Evolutionary conservation across 257 asterid species (phyloP).

Genomic region (Solanum verrucosum): DNA sequence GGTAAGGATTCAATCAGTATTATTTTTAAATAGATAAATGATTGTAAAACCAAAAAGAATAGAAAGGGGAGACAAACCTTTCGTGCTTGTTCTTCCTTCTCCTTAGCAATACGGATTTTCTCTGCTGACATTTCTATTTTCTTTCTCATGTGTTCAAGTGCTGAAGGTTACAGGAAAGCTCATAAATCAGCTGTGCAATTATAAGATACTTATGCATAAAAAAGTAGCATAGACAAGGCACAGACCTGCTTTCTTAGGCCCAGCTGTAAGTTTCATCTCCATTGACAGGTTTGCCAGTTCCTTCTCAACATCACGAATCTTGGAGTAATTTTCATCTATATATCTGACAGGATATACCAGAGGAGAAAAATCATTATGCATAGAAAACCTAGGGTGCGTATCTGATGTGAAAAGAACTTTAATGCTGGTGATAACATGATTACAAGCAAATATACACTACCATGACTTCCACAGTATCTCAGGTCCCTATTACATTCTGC

Average conservation of each 20-base stretch:
- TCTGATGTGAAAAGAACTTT: background rate
- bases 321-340: slow-evolving; percentile 81
- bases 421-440: background rate
- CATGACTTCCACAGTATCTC: background rate
- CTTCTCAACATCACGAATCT: slow-evolving; percentile 95
- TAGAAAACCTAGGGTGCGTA: background rate
- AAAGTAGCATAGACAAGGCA: slow-evolving; percentile 2
- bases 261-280: slow-evolving; percentile 97
- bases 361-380: background rate
- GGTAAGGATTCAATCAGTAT: background rate
- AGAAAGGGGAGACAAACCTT: slow-evolving; percentile 32
- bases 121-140: slow-evolving; percentile 83
- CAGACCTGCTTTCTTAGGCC: slow-evolving; percentile 86
- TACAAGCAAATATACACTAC: background rate
- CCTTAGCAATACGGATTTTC: slow-evolving; percentile 57
- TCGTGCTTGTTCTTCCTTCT: slow-evolving; percentile 72
- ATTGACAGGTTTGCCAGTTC: slow-evolving; percentile 68
- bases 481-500: background rate
- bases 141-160: slow-evolving; percentile 94
- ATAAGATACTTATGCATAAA: background rate
- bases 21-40: background rate
- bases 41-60: background rate
- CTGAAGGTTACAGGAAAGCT: slow-evolving; percentile 20
- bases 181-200: slow-evolving; percentile 1
- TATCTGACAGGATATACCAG: slow-evolving; percentile 41